A percentile compares a stretch with the other conserved stretches of the same genome.
Evolutionary conservation across 331 rosid genomes (phyloP).

Genomic region (Quercus tomentella): DNA sequence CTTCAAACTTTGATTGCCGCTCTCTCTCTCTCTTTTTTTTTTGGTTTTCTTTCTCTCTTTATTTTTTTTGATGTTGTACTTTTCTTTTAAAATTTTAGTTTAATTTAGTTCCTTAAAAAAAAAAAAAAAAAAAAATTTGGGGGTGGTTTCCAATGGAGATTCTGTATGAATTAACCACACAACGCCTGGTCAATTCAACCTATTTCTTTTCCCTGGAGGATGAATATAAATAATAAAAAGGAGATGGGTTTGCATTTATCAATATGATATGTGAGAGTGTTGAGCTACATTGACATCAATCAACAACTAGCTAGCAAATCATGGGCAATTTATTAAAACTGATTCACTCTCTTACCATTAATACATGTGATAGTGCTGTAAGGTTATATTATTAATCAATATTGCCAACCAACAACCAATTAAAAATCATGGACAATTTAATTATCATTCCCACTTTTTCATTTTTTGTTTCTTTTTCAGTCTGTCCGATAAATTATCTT

Average conservation of each 20-base stretch:
- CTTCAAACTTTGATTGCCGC: not conserved
- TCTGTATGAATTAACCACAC: not conserved
- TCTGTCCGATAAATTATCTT: not conserved
- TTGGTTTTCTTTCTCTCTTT: not conserved
- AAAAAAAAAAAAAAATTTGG: no score
- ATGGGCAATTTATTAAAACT: conserved; percentile 1
- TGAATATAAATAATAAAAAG: not conserved
- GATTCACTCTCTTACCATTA: no score
- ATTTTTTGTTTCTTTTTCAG: not conserved
- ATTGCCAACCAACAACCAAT: not conserved
- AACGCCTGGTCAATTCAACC: not conserved
- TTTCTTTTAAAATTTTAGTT: not conserved
- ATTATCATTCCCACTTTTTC: not conserved
- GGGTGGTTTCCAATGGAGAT: not conserved
- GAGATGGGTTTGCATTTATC: not conserved
- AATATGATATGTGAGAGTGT: conserved; percentile 9
- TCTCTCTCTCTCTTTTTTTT: not conserved
- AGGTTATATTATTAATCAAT: not conserved
- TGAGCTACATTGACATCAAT: conserved; percentile 18
- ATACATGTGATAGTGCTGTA: no score
- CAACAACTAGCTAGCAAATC: conserved; percentile 23
- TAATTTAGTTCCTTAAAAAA: not conserved
- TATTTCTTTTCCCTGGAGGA: not conserved
- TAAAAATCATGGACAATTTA: not conserved
- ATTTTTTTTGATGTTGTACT: not conserved